These are phyloP conservation scores for Metschnikowia henanensis DNA, from an alignment of 805 yeast genomes.

Conservation along the genomic window DNA sequence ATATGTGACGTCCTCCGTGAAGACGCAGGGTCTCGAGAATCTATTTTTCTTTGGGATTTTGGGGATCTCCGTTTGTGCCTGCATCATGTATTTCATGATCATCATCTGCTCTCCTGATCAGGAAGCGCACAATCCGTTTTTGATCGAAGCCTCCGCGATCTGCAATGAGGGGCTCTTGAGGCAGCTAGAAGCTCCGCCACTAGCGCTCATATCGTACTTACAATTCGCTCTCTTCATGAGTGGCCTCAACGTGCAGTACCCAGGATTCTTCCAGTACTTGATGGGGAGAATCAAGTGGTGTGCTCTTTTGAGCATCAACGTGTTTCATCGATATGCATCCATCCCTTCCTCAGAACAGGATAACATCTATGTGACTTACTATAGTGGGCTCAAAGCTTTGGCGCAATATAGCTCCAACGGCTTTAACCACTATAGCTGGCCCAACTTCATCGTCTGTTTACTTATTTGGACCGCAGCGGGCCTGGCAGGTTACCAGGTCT, in stretches of 20 bases:
- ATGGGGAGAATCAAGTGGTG: slow-evolving; percentile 54
- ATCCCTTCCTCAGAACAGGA: slow-evolving; percentile 19
- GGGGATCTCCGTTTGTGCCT: slow-evolving; percentile 40
- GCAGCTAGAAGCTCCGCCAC: slow-evolving; percentile 54
- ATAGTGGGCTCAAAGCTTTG: slow-evolving; percentile 40
- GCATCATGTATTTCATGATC: slow-evolving; percentile 39
- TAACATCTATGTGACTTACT: slow-evolving; percentile 43
- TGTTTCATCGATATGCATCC: slow-evolving; percentile 15
- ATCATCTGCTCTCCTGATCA: slow-evolving; percentile 54
- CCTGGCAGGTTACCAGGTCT: slow-evolving; percentile 22
- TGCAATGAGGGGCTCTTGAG: slow-evolving; percentile 56
- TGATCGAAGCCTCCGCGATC: slow-evolving; percentile 54
- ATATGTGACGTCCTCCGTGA: slow-evolving; percentile 47
- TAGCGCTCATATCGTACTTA: slow-evolving; percentile 49
- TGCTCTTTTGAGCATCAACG: slow-evolving; percentile 43
- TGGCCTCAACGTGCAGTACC: slow-evolving; percentile 55
- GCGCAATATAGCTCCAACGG: slow-evolving; percentile 29
- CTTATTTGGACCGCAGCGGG: slow-evolving; percentile 26
- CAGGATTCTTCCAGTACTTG: slow-evolving; percentile 62
- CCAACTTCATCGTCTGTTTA: slow-evolving; percentile 40
- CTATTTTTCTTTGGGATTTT: slow-evolving; percentile 41
- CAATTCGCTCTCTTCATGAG: slow-evolving; percentile 61
- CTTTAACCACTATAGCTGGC: slow-evolving; percentile 37
- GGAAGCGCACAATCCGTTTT: slow-evolving; percentile 54
- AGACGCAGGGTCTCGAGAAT: slow-evolving; percentile 27